Conservation (phyloP, 768 basidiomycete genomes). For the Tylopilus intermedius region DNA sequence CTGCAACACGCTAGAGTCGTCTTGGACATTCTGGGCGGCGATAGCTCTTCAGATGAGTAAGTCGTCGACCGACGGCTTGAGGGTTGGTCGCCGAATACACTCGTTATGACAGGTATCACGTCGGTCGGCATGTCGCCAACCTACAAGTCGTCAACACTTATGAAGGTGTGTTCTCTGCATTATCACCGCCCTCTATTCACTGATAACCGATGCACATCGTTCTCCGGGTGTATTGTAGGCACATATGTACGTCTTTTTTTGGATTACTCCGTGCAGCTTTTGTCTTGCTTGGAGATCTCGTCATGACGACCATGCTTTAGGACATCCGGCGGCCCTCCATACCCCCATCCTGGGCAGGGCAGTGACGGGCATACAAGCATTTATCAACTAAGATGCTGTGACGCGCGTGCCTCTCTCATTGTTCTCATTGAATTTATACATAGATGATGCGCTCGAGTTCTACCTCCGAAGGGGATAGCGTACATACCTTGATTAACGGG, state of each 20-base stretch:
- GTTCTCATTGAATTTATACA: not conserved
- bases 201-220: not conserved
- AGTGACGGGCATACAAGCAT: constrained; percentile 85
- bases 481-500: no score
- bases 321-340: no score
- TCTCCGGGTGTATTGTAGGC: no score
- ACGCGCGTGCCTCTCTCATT: no score
- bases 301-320: constrained; percentile 33
- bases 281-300: not conserved
- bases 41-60: constrained; percentile 89
- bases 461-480: not conserved
- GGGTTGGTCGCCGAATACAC: not conserved
- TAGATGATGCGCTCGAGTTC: not conserved
- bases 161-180: constrained; percentile 53
- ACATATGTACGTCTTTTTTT: constrained; percentile 48
- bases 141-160: constrained; percentile 95
- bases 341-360: constrained; percentile 92
- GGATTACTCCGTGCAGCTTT: no score
- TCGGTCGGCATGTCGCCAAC: constrained; percentile 92
- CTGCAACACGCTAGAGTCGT: constrained; percentile 75
- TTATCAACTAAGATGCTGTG: constrained; percentile 47
- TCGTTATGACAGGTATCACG: constrained; percentile 61
- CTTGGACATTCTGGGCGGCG: constrained; percentile 90
- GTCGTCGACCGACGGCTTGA: constrained; percentile 16
- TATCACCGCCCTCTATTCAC: not conserved